Conservation (phyloP, 2,329 filamentous ascomycete species). For the Berkeleyomyces rouxiae region DNA sequence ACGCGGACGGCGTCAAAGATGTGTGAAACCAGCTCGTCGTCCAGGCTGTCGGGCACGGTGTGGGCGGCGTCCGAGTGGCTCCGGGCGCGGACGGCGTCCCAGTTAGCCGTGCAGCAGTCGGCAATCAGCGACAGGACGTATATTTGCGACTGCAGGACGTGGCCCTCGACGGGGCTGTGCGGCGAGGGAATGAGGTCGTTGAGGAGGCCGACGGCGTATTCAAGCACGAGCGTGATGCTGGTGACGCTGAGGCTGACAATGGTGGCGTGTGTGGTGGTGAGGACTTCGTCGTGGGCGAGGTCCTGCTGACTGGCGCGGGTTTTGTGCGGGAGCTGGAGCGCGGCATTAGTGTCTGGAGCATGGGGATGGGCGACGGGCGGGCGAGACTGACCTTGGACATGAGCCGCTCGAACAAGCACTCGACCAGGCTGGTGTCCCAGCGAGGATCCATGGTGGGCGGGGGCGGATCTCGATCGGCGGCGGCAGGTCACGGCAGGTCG, state of each 20-base stretch:
- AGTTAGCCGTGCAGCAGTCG: conserved; percentile 48
- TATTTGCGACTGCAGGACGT: conserved; percentile 46
- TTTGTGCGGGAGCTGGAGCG: conserved; percentile 41
- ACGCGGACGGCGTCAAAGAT: conserved; percentile 38
- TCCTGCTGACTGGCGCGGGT: conserved; percentile 41
- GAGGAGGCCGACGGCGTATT: conserved; percentile 38
- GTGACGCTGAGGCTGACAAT: conserved; percentile 42
- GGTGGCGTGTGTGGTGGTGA: conserved; percentile 42
- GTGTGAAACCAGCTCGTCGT: conserved; percentile 34
- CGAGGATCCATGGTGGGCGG: conserved; percentile 9
- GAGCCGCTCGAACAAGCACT: conserved; percentile 41
- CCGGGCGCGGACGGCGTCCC: conserved; percentile 28
- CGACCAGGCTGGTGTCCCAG: conserved; percentile 38
- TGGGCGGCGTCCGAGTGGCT: conserved; percentile 11
- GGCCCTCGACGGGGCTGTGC: conserved; percentile 32
- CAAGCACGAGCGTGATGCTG: conserved; percentile 36
- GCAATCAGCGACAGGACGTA: conserved; percentile 47
- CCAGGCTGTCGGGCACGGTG: conserved; percentile 26
- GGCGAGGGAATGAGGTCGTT: conserved; percentile 38
- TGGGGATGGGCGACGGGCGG: no score
- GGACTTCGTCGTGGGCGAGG: conserved; percentile 43
- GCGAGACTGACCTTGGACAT: conserved; percentile 35
- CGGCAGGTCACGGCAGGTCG: neutral
- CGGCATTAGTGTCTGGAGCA: no score
- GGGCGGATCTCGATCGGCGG: neutral